Evolutionary conservation across 768 basidiomycete species (phyloP).

Genomic region (Kwoniella dejecticola): DNA sequence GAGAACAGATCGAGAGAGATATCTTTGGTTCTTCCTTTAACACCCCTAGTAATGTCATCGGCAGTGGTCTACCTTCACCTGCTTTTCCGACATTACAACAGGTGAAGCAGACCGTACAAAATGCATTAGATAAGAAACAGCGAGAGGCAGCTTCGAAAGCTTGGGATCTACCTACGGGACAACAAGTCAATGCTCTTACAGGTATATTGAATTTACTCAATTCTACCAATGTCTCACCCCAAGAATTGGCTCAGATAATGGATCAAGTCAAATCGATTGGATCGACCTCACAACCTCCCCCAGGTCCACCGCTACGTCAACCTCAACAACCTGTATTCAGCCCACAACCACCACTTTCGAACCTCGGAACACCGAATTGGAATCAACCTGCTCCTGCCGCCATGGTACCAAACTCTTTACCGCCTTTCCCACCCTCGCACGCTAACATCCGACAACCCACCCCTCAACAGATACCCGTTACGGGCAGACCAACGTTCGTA

Average conservation of each 20-base stretch:
- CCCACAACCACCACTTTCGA: conserved; percentile 9
- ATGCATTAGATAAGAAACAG: conserved; percentile 77
- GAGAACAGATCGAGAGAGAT: conserved; percentile 72
- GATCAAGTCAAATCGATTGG: conserved; percentile 48
- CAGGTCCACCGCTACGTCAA: background rate
- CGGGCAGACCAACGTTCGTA: conserved; percentile 16
- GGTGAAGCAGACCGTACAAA: conserved; percentile 80
- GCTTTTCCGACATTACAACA: conserved; percentile 67
- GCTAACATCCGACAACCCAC: conserved; percentile 8
- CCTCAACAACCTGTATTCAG: conserved; percentile 3
- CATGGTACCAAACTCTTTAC: background rate
- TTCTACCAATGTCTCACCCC: conserved; percentile 64
- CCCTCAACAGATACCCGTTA: conserved; percentile 48
- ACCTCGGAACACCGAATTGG: background rate
- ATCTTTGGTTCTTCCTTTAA: conserved; percentile 51
- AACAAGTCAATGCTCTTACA: conserved; percentile 74
- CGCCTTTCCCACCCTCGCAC: conserved; percentile 4
- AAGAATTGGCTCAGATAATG: conserved; percentile 55
- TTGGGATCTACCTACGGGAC: conserved; percentile 68
- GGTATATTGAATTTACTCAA: conserved; percentile 52
- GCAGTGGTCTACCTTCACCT: conserved; percentile 18
- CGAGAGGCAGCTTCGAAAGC: conserved; percentile 71
- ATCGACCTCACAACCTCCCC: conserved; percentile 21
- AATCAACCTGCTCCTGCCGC: conserved; percentile 1
- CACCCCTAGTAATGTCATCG: background rate